Conservation (phyloP, 1,139 yeast genomes). For the Martiniozyma asiatica region DNA sequence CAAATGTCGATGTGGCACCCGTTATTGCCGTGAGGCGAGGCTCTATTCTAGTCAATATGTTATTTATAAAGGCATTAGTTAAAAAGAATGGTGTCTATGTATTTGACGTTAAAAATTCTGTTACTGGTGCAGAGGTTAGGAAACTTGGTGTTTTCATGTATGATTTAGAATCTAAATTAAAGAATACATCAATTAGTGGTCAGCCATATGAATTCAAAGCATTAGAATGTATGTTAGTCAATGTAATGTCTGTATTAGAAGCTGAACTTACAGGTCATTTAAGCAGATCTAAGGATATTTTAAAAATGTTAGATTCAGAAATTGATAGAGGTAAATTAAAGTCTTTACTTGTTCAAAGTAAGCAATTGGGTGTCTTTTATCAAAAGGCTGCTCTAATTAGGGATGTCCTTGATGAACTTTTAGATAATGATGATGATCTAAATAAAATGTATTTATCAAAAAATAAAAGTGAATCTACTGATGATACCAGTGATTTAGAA, state of each 20-base stretch:
- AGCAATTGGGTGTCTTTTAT: slow-evolving; percentile 51
- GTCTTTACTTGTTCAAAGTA: slow-evolving; percentile 55
- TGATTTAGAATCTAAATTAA: slow-evolving; percentile 78
- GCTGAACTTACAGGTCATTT: slow-evolving; percentile 37
- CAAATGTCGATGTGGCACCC: slow-evolving; percentile 60
- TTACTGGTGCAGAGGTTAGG: slow-evolving; percentile 41
- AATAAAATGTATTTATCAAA: slow-evolving; percentile 71
- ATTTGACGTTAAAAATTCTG: slow-evolving; percentile 33
- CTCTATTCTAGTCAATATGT: slow-evolving; percentile 51
- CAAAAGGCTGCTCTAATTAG: slow-evolving; percentile 58
- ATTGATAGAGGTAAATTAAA: slow-evolving; percentile 58
- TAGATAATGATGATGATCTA: slow-evolving; percentile 83
- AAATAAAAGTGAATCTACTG: slow-evolving; percentile 17
- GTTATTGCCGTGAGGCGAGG: slow-evolving; percentile 51
- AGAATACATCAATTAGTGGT: slow-evolving; percentile 19
- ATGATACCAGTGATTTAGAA: slow-evolving; percentile 66
- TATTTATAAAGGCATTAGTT: slow-evolving; percentile 60
- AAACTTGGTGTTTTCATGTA: slow-evolving; percentile 80
- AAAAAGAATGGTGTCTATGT: slow-evolving; percentile 53
- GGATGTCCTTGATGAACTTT: slow-evolving; percentile 57
- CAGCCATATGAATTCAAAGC: slow-evolving; percentile 44
- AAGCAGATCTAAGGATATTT: slow-evolving; percentile 35
- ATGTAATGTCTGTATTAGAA: slow-evolving; percentile 44
- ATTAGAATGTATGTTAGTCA: slow-evolving; percentile 41
- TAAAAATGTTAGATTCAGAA: slow-evolving; percentile 55